Evolutionary conservation across 768 basidiomycete genomes (phyloP), one percentile per base, ranked within the genome.

Genomic region (Rickenella mellea): DNA sequence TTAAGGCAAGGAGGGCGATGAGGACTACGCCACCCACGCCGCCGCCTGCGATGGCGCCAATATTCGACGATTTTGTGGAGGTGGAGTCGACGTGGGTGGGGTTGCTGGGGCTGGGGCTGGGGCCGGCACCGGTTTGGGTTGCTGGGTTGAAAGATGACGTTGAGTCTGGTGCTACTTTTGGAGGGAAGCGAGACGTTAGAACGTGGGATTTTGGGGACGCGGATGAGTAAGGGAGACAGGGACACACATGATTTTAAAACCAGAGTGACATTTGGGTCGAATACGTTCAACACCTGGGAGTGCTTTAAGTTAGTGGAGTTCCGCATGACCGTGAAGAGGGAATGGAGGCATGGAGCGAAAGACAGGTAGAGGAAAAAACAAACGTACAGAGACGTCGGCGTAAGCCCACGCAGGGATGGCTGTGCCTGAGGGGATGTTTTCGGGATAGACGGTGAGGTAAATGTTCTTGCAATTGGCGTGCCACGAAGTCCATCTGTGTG

Each of bases 21-120:
- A 56, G 65, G 21, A 73, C 64, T 1, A 81, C 44, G 11, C 71
- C 76, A 3, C 76, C 76, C 5, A 79, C 64, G 6, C 74, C 72
- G n/a, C 81, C 80, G 29, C 80, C 80, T 0, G 73, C 76, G 28
- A 82, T 80, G 15, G 74, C 75, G 2, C 78, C 78, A 2, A 72
- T 67, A 48, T 74, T 60, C 19, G 19, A 39, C 35, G 12, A 45
- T 40, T 24, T 39, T 41, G 12, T 66, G 61, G 42, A 43, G 48
- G 27, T 44, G 48, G n/a, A n/a, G 33, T n/a, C n/a, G n/a, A n/a
- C n/a, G n/a, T n/a, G n/a, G n/a, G n/a, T n/a, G n/a, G n/a, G n/a
- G n/a, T n/a, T n/a, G n/a, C n/a, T n/a, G n/a, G 36, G 5, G 50
- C 5, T 20, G 48, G 35, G 19, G 48, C 20, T n/a, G 36, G 24